These are phyloP conservation scores for Aspergillus indologenus DNA, from an alignment of 495 filamentous ascomycete species.

Conservation along the genomic window DNA sequence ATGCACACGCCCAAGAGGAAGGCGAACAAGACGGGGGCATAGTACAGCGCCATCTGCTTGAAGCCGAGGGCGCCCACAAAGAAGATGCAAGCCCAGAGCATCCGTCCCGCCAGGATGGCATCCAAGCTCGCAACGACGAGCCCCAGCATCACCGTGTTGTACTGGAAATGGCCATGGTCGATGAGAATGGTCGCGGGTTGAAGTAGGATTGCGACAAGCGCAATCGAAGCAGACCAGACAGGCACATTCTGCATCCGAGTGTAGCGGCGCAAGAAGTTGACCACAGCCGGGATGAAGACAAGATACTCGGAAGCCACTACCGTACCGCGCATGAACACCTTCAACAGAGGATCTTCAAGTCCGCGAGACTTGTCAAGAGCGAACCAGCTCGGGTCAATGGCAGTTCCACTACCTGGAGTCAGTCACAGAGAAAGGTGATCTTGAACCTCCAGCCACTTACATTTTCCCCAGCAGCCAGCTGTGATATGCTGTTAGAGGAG, in stretches of 20 bases:
- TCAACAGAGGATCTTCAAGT: conserved; percentile 70
- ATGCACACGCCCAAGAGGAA: conserved; percentile 85
- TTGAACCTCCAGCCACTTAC: conserved; percentile 33
- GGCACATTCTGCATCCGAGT: conserved; percentile 67
- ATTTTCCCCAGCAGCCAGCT: conserved; percentile 91
- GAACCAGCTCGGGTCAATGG: conserved; percentile 84
- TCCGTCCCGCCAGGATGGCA: conserved; percentile 77
- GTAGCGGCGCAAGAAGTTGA: conserved; percentile 78
- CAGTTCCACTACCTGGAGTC: conserved; percentile 53
- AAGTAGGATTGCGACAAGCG: conserved; percentile 84
- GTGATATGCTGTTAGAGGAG: conserved; percentile 95
- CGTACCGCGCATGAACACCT: conserved; percentile 92
- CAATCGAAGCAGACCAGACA: conserved; percentile 76
- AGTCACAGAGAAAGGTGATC: conserved; percentile 7
- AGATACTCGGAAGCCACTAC: conserved; percentile 88
- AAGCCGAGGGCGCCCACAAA: conserved; percentile 92
- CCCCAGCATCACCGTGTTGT: conserved; percentile 97
- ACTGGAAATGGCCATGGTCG: conserved; percentile 98
- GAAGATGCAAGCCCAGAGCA: conserved; percentile 85
- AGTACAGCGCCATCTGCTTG: conserved; percentile 99
- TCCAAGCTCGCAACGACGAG: conserved; percentile 81
- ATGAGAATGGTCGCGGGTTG: conserved; percentile 90
- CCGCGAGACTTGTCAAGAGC: conserved; percentile 81
- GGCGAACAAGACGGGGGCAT: conserved; percentile 86
- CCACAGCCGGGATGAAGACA: conserved; percentile 77